phyloP scores from a whole-genome alignment of 495 filamentous ascomycete species.

The Xylaria nigripes region DNA sequence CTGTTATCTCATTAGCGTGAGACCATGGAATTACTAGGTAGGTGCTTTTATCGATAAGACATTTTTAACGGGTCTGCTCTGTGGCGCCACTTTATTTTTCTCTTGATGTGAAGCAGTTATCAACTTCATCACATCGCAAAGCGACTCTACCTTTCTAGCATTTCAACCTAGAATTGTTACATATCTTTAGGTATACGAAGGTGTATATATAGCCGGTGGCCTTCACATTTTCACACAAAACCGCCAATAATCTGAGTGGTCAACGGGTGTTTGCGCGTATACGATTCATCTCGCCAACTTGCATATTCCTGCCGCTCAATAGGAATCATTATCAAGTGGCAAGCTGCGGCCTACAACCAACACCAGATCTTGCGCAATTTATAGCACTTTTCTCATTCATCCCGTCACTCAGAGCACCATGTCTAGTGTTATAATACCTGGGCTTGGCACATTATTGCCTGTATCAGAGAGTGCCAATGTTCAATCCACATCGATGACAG shows the following conservation, averaged over 20 bases:
- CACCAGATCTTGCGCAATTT: background rate
- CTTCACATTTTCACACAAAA: too few relatives aligned
- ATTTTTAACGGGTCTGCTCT: background rate
- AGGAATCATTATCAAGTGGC: background rate
- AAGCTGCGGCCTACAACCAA: background rate
- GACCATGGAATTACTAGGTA: too few relatives aligned
- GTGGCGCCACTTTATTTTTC: background rate
- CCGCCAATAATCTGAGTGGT: too few relatives aligned
- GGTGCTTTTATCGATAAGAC: background rate
- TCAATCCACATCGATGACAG: background rate
- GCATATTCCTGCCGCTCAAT: background rate
- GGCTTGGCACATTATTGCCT: slow-evolving; percentile 17
- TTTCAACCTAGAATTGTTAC: too few relatives aligned
- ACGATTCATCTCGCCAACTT: background rate
- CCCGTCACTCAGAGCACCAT: slow-evolving; percentile 19
- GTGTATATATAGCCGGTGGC: too few relatives aligned
- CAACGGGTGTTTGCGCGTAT: too few relatives aligned
- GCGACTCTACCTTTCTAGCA: too few relatives aligned
- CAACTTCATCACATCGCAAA: too few relatives aligned
- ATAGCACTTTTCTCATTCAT: background rate
- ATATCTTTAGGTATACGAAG: too few relatives aligned
- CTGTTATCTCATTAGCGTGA: too few relatives aligned
- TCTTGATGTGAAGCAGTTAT: background rate
- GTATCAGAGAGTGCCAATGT: slow-evolving; percentile 1
- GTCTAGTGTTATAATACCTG: slow-evolving; percentile 40